phyloP scores from a whole-genome alignment of 768 basidiomycete species.

The Mycena sanguinolenta region DNA sequence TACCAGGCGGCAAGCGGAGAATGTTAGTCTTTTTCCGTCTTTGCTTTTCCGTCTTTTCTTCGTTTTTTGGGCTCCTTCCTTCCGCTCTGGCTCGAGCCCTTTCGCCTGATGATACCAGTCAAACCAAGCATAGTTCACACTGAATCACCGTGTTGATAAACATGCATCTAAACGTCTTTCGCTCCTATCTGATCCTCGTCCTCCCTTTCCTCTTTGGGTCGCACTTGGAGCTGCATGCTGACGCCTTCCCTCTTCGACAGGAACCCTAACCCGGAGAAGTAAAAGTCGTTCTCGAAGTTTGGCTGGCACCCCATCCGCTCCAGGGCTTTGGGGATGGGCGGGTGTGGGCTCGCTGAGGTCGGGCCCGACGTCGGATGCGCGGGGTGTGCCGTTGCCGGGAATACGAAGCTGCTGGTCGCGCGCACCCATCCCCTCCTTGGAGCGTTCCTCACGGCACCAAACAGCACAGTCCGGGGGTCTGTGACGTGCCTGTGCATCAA shows the following conservation, averaged over 20 bases:
- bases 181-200: conserved; percentile 95
- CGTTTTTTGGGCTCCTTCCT: conserved; percentile 9
- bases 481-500: too few relatives aligned
- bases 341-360: too few relatives aligned
- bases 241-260: conserved; percentile 49
- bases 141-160: conserved; percentile 89
- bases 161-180: conserved; percentile 95
- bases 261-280: conserved; percentile 79
- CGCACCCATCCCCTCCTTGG: too few relatives aligned
- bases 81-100: background rate
- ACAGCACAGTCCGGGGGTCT: too few relatives aligned
- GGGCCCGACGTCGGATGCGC: too few relatives aligned
- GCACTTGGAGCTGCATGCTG: conserved; percentile 37
- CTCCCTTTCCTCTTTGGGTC: conserved; percentile 27
- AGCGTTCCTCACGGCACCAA: too few relatives aligned
- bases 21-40: conserved; percentile 78
- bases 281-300: conserved; percentile 42
- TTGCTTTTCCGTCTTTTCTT: conserved; percentile 7
- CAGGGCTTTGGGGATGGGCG: too few relatives aligned
- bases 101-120: conserved; percentile 67
- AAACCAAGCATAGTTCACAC: conserved; percentile 96
- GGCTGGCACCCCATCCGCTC: conserved; percentile 25
- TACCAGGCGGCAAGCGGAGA: conserved; percentile 93
- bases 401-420: too few relatives aligned
- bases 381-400: too few relatives aligned